Evolutionary conservation across 768 basidiomycete species (phyloP).

Genomic region (Naganishia onofrii): DNA sequence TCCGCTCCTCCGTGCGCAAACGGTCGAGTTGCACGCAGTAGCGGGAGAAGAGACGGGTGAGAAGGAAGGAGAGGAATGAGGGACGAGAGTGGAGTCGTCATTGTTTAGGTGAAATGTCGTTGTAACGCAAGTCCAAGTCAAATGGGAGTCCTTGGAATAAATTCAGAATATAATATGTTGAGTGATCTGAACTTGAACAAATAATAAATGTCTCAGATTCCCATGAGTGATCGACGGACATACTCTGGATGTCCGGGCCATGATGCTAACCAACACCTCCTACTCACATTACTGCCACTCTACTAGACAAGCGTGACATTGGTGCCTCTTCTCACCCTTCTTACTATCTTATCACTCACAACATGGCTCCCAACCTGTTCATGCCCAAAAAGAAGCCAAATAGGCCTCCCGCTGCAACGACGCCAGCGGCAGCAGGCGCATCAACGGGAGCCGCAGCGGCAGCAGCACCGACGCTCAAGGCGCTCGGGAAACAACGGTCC

Average conservation of each 20-base stretch:
- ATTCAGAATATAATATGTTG: too few species aligned
- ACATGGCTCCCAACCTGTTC: slow-evolving; percentile 23
- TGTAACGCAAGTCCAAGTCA: not conserved
- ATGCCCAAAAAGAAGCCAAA: slow-evolving; percentile 19
- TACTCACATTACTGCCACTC: too few species aligned
- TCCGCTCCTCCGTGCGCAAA: not conserved
- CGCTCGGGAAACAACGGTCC: slow-evolving; percentile 19
- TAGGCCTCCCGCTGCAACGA: not conserved
- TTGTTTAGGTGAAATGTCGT: not conserved
- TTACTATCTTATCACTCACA: not conserved
- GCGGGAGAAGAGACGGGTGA: slow-evolving; percentile 10
- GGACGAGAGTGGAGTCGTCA: not conserved
- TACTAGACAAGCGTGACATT: too few species aligned
- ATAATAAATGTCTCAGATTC: not conserved
- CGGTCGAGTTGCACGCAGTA: not conserved
- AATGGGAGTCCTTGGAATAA: not conserved
- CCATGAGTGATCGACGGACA: not conserved
- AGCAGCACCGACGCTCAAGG: slow-evolving; percentile 5
- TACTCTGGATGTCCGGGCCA: not conserved
- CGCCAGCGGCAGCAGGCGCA: not conserved
- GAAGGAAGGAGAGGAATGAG: slow-evolving; percentile 11
- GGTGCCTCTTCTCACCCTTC: not conserved
- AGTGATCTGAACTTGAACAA: not conserved
- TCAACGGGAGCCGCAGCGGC: not conserved
- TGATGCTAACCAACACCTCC: too few species aligned